These are phyloP conservation scores for Chaetothyriales sp. DNA, from an alignment of 2,329 filamentous ascomycete genomes.

Conservation along the genomic window DNA sequence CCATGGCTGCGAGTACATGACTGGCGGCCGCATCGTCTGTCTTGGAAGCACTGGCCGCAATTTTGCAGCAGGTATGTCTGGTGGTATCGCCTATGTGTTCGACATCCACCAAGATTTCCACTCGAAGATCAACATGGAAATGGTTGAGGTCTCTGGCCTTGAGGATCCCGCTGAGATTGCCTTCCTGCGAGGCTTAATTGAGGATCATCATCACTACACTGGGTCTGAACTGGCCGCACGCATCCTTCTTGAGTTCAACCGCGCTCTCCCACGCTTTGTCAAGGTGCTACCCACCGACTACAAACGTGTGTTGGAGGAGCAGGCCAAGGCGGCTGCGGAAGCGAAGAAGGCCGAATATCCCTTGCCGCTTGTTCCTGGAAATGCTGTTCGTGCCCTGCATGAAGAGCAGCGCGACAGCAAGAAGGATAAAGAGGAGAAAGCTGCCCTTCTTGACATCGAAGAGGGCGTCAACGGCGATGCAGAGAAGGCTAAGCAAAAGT, in stretches of 20 bases:
- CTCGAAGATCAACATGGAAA: conserved; percentile 89
- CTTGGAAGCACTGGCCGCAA: conserved; percentile 85
- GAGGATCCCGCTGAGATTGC: conserved; percentile 81
- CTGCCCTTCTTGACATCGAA: conserved; percentile 74
- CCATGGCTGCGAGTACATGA: conserved; percentile 98
- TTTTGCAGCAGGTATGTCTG: conserved; percentile 97
- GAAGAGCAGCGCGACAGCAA: conserved; percentile 40
- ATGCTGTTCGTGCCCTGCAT: conserved; percentile 38
- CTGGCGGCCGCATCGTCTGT: conserved; percentile 76
- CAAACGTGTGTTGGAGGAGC: conserved; percentile 79
- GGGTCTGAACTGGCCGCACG: conserved; percentile 88
- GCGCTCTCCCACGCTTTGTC: conserved; percentile 76
- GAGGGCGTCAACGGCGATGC: conserved; percentile 66
- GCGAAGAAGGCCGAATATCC: conserved; percentile 73
- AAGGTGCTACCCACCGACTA: conserved; percentile 92
- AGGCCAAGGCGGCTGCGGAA: conserved; percentile 70
- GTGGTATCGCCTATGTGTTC: conserved; percentile 87
- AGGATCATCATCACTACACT: conserved; percentile 96
- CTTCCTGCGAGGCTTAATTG: conserved; percentile 76
- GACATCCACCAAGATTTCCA: conserved; percentile 82
- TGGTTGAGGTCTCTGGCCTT: conserved; percentile 78
- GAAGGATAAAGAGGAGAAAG: conserved; percentile 49
- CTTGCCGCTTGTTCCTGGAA: conserved; percentile 59
- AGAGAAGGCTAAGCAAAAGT: conserved; percentile 76
- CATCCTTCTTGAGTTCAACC: conserved; percentile 87